Evolutionary conservation across 306 rosid genomes (phyloP), one percentile per base, ranked within the genome.

Genomic region (Ziziphus jujuba): DNA sequence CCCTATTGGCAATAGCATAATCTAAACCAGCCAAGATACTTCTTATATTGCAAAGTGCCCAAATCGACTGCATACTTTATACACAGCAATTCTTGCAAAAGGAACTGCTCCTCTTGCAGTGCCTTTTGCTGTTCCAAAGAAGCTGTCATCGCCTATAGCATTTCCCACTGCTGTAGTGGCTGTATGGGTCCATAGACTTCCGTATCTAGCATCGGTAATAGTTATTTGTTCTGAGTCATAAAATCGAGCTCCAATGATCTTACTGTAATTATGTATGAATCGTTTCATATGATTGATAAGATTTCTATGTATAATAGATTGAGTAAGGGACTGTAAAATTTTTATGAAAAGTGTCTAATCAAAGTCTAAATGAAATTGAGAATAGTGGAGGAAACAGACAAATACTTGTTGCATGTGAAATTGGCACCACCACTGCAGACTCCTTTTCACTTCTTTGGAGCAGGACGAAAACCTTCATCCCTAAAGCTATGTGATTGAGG

Each of bases 1-100:
- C 82, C 28, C 82, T 82, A 66, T 83, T 82, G 5, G 87, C 77
- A 34, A 83, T 76, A 19, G 88, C 78, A 66, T 83, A 85, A 5
- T 83, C 87, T 55, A 70, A 77, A 28, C 75, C 81, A 11, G 66
- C 78, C 17, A 83, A n/a, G 20, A 76, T 28, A 12, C 20, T 13
- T 2, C 36, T 38, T 2, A n/a, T 2, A 2, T 0, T 5, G 59
- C 80, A 68, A n/a, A n/a, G n/a, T n/a, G n/a, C 14, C 51, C 44
- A 0, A 6, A 7, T 5, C 0, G 6, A 1, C 1, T 19, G 35
- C 80, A 69, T 1, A 34, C 68, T 64, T 75, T 63, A 34, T 69
- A 75, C 8, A 55, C 60, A 5, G 75, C 66, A 23, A 75, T 63
- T 35, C 80, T 59, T 0, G 80, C 60, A 0, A 71, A 49, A 2